These are phyloP conservation scores for Dactylonectria estremocensis DNA, from an alignment of 2,329 filamentous ascomycete species.

Conservation along the genomic window DNA sequence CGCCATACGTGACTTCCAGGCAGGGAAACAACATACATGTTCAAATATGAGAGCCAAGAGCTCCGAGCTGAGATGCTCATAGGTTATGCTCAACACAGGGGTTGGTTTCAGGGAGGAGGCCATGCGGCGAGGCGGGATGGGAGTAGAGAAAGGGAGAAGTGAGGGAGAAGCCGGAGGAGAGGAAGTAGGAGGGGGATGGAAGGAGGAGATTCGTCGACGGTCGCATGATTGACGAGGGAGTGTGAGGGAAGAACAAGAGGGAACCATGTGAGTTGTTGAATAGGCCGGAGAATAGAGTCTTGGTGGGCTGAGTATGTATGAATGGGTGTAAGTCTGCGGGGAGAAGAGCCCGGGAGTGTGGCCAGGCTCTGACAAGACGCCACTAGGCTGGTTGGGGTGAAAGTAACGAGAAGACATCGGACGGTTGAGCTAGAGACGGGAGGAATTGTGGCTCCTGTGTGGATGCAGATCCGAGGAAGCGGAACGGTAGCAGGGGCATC, in stretches of 20 bases:
- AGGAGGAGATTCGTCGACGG: constrained; percentile 45
- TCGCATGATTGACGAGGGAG: constrained; percentile 35
- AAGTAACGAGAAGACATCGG: constrained; percentile 49
- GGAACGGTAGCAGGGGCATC: constrained; percentile 25
- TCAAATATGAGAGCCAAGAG: constrained; percentile 59
- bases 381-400: constrained; percentile 50
- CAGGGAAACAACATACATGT: constrained; percentile 52
- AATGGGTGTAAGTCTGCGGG: constrained; percentile 26
- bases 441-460: constrained; percentile 38
- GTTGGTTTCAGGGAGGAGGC: constrained; percentile 32
- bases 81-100: constrained; percentile 29
- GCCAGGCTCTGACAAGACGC: constrained; percentile 37
- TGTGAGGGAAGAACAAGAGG: constrained; percentile 18
- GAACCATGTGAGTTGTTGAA: constrained; percentile 16
- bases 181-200: constrained; percentile 35
- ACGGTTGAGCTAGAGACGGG: constrained; percentile 39
- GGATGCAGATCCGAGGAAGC: constrained; percentile 34
- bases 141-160: constrained; percentile 25
- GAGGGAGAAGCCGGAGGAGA: constrained; percentile 39
- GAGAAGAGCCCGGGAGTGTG: constrained; percentile 17
- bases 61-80: constrained; percentile 59
- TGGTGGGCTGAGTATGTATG: constrained; percentile 31
- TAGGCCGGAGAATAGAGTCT: constrained; percentile 7
- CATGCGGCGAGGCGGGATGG: constrained; percentile 40
- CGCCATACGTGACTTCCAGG: neutral